Base-by-base conservation (phyloP, 2,329 filamentous ascomycete species). In the Clonostachys byssicola region DNA sequence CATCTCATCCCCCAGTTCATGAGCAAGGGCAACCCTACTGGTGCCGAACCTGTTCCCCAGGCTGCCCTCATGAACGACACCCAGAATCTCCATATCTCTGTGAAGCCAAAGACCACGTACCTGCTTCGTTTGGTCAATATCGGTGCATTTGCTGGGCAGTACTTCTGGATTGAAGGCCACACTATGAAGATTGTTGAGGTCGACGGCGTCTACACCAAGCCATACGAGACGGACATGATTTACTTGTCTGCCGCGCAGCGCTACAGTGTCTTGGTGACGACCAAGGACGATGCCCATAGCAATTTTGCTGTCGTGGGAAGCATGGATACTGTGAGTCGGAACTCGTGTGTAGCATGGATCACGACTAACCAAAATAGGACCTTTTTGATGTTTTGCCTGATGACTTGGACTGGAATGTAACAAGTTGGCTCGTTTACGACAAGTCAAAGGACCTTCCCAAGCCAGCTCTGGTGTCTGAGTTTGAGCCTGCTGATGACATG, bases 401-500 rank as follows among this genome's bases (percentile, higher is more conserved):
- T 1, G 75, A 73, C 6, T 73, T 94, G 40, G 86, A 92, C 59
- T 83, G 78, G 58, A 86, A 86, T 53, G 75, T 78, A 14, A 86
- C 82, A 0, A 80, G 80, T n/a, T 85, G 80, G 78, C 70, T 86
- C 1, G 72, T 78, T 7, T 84, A 85, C 56, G 71, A 84, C 54
- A 56, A 66, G 2, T 49, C 61, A 10, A 70, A 75, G 16, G 51
- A 66, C 0, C 61, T 77, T 0, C 75, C 78, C 2, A 60, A 71
- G 0, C 71, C 88, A 1, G 73, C 77, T 0, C 49, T 73, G 0
- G 60, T 91, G 4, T 73, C 85, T 41, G 75, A 79, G 12, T 82
- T 89, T 43, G 67, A 84, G 20, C 77, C 83, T 2, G 84, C 86
- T 49, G 89, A 96, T 56, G 91, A 95, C 59, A 81, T 87, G 52